Percentiles rank a stretch among this genome's conserved stretches.
Conservation (phyloP, 352 stramenopile species). For the Globisporangium paroecandrum region DNA sequence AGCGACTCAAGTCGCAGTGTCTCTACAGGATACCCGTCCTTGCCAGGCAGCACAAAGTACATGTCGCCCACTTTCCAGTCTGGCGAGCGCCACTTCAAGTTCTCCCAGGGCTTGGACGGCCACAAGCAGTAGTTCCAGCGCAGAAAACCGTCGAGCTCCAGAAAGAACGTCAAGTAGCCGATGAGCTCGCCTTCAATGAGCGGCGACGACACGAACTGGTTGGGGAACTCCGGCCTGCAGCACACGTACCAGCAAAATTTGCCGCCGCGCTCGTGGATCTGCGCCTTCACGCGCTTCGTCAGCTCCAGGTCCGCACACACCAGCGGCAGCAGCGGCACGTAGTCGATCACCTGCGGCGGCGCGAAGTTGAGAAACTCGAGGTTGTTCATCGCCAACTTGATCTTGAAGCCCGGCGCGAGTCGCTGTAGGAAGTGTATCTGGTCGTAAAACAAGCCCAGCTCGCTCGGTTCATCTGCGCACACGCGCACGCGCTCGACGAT, state of each 20-base stretch:
- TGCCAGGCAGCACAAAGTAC: conserved; percentile 78
- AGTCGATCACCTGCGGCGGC: conserved; percentile 64
- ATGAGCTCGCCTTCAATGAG: conserved; percentile 70
- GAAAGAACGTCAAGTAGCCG: conserved; percentile 73
- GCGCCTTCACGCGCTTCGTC: conserved; percentile 45
- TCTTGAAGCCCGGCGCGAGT: conserved; percentile 55
- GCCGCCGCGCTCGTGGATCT: conserved; percentile 52
- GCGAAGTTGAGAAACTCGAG: conserved; percentile 65
- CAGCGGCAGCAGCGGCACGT: conserved; percentile 65
- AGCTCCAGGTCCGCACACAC: conserved; percentile 61
- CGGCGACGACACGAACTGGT: conserved; percentile 78
- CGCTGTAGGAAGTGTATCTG: conserved; percentile 65
- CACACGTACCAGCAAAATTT: conserved; percentile 83
- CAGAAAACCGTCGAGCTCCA: conserved; percentile 74
- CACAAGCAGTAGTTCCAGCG: conserved; percentile 84
- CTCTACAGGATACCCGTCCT: conserved; percentile 59
- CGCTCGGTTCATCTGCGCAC: conserved; percentile 66
- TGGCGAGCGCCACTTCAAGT: conserved; percentile 57
- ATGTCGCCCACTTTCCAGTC: conserved; percentile 78
- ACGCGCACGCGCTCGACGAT: conserved; percentile 64
- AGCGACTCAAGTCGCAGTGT: conserved; percentile 68
- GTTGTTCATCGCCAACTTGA: conserved; percentile 77
- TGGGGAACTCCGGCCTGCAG: conserved; percentile 61
- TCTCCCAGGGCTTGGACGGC: conserved; percentile 52
- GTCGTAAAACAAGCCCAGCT: conserved; percentile 52